phyloP scores from a whole-genome alignment of 768 basidiomycete species.

The Leccinum truebloodii region DNA sequence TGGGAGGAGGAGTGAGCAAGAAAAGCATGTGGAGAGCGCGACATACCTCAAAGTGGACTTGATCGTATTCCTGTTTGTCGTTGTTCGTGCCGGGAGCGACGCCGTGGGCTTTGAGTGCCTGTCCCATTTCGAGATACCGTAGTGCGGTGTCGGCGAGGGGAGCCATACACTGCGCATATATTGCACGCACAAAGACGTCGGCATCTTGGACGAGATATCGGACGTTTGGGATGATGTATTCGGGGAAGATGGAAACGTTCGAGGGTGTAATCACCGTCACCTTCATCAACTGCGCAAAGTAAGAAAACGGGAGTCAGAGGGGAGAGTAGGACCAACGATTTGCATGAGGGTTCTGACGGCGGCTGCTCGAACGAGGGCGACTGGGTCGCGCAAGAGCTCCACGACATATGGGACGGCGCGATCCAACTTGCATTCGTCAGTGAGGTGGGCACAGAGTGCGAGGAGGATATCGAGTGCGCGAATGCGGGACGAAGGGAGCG shows the following conservation, averaged over 20 bases:
- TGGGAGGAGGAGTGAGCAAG: constrained; percentile 31
- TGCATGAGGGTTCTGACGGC: constrained; percentile 80
- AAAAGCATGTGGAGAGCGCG: neutral
- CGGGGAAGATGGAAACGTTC: constrained; percentile 78
- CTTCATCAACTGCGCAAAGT: constrained; percentile 49
- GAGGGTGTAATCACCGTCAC: constrained; percentile 70
- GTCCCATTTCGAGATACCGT: constrained; percentile 90
- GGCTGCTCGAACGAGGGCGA: constrained; percentile 76
- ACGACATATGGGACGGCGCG: constrained; percentile 91
- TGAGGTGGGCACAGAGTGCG: constrained; percentile 75
- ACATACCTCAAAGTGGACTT: constrained; percentile 76
- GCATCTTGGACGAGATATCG: constrained; percentile 79
- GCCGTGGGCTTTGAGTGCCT: constrained; percentile 85
- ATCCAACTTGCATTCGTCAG: constrained; percentile 95
- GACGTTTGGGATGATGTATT: constrained; percentile 93
- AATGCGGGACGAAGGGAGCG: constrained; percentile 82
- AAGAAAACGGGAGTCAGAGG: neutral
- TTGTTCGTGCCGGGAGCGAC: constrained; percentile 41
- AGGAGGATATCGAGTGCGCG: constrained; percentile 85
- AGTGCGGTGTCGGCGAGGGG: constrained; percentile 84
- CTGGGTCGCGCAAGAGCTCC: constrained; percentile 84
- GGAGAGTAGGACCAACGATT: constrained; percentile 54
- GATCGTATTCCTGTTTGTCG: constrained; percentile 72
- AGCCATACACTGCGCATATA: constrained; percentile 85
- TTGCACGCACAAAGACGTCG: constrained; percentile 78